A percentile compares a stretch with the other conserved stretches of the same genome.
These are phyloP conservation scores for Trichoderma reesei DNA, from an alignment of 495 filamentous ascomycete species.

Conservation along the genomic window DNA sequence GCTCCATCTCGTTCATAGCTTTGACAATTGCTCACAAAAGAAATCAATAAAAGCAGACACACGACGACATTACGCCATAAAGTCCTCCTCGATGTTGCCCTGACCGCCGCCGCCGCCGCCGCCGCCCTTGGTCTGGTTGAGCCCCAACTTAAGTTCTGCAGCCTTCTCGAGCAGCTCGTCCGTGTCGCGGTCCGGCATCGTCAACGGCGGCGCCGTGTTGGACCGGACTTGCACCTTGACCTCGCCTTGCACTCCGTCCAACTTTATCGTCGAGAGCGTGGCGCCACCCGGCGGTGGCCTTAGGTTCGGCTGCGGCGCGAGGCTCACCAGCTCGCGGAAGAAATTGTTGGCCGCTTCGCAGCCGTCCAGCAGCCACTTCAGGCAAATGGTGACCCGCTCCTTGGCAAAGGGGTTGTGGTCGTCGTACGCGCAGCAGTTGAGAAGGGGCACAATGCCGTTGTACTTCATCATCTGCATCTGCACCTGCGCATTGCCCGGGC, in stretches of 20 bases:
- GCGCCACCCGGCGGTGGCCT: conserved; percentile 11
- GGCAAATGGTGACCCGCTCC: conserved; percentile 82
- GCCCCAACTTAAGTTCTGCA: not conserved
- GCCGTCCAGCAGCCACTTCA: conserved; percentile 82
- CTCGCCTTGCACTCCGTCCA: conserved; percentile 36
- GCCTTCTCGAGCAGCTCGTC: conserved; percentile 7
- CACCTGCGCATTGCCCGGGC: conserved; percentile 63
- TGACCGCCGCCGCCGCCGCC: not conserved
- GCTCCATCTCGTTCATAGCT: too few relatives aligned
- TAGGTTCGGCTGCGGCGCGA: conserved; percentile 21
- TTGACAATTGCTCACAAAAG: not conserved
- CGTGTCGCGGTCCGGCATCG: not conserved
- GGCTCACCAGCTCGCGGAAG: conserved; percentile 51
- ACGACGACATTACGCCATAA: not conserved
- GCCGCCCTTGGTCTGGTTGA: not conserved
- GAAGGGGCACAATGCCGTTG: conserved; percentile 74
- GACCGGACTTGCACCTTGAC: conserved; percentile 33
- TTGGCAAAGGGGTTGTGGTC: conserved; percentile 83
- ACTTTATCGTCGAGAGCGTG: conserved; percentile 20
- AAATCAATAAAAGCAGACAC: not conserved
- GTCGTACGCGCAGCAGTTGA: conserved; percentile 78
- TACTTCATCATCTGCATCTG: conserved; percentile 76
- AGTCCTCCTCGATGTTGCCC: conserved; percentile 9
- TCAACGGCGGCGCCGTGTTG: not conserved
- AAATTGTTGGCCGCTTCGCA: conserved; percentile 70